These are phyloP conservation scores for Cytospora leucostoma DNA, from an alignment of 2,329 filamentous ascomycete genomes.

Conservation along the genomic window DNA sequence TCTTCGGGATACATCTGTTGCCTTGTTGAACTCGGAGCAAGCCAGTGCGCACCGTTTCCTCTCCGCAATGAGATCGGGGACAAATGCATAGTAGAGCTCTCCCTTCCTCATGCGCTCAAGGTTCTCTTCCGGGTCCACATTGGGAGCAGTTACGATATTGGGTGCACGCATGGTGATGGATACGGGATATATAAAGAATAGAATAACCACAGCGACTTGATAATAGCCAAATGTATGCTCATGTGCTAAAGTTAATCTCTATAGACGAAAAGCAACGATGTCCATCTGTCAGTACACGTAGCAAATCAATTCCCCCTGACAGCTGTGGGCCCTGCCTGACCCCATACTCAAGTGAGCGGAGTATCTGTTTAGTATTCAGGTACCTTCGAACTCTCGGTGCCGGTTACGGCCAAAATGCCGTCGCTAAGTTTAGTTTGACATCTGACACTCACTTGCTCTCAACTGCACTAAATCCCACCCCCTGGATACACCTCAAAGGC, in stretches of 20 bases:
- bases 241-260: neutral
- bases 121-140: slow-evolving; percentile 49
- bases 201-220: neutral
- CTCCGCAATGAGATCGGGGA: slow-evolving; percentile 64
- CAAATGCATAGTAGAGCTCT: slow-evolving; percentile 75
- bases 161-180: too few relatives aligned
- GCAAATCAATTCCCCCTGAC: neutral
- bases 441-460: neutral
- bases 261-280: neutral
- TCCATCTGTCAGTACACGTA: neutral
- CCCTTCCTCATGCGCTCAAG: slow-evolving; percentile 61
- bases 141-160: slow-evolving; percentile 21
- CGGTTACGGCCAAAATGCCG: slow-evolving; percentile 20
- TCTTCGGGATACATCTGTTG: slow-evolving; percentile 61
- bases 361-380: too few relatives aligned
- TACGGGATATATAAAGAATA: neutral
- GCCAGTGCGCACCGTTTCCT: slow-evolving; percentile 65
- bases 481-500: neutral
- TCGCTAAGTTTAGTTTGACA: neutral
- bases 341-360: neutral
- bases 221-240: neutral
- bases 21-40: slow-evolving; percentile 63
- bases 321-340: slow-evolving; percentile 3
- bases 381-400: slow-evolving; percentile 7
- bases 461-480: neutral